Evolutionary conservation across 352 stramenopile genomes (phyloP).

Genomic region (Globisporangium cylindrosporum): DNA sequence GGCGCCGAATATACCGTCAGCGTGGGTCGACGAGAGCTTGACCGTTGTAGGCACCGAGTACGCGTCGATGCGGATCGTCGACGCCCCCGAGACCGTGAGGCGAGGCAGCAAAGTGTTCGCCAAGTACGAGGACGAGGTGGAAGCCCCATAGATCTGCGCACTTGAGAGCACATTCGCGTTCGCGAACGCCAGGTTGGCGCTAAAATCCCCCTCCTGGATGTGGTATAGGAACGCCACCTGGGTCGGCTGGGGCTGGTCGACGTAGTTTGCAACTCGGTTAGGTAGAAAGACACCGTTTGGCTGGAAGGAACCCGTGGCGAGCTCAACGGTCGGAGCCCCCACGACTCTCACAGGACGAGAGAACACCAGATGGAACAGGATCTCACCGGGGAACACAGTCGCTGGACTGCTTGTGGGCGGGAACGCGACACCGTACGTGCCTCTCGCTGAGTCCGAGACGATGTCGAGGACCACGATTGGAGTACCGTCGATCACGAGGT

Average conservation of each 20-base stretch:
- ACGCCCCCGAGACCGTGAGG: slow-evolving; percentile 28
- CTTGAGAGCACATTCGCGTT: slow-evolving; percentile 34
- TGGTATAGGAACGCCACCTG: slow-evolving; percentile 68
- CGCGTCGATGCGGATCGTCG: slow-evolving; percentile 44
- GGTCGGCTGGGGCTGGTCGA: slow-evolving; percentile 38
- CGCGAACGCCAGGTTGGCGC: slow-evolving; percentile 51
- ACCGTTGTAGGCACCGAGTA: slow-evolving; percentile 56
- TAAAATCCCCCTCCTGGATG: slow-evolving; percentile 51
- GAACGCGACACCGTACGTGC: slow-evolving; percentile 63
- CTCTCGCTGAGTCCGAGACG: slow-evolving; percentile 36
- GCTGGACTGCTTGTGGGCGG: slow-evolving; percentile 46
- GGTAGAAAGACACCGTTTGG: slow-evolving; percentile 38
- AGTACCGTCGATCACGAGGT: slow-evolving; percentile 44
- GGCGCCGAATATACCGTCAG: slow-evolving; percentile 45
- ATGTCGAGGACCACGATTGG: slow-evolving; percentile 45
- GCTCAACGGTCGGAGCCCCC: slow-evolving; percentile 40
- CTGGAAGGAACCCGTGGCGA: slow-evolving; percentile 57
- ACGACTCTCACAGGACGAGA: slow-evolving; percentile 49
- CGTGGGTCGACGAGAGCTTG: slow-evolving; percentile 49
- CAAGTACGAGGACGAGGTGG: slow-evolving; percentile 38
- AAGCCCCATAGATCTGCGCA: slow-evolving; percentile 41
- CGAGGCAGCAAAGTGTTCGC: slow-evolving; percentile 33
- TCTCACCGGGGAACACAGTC: slow-evolving; percentile 54
- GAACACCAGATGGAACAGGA: slow-evolving; percentile 67
- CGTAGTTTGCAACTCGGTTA: slow-evolving; percentile 46